Base-by-base conservation (phyloP, 371 early-diverging fungal species). In the Zancudomyces culisetae region DNA sequence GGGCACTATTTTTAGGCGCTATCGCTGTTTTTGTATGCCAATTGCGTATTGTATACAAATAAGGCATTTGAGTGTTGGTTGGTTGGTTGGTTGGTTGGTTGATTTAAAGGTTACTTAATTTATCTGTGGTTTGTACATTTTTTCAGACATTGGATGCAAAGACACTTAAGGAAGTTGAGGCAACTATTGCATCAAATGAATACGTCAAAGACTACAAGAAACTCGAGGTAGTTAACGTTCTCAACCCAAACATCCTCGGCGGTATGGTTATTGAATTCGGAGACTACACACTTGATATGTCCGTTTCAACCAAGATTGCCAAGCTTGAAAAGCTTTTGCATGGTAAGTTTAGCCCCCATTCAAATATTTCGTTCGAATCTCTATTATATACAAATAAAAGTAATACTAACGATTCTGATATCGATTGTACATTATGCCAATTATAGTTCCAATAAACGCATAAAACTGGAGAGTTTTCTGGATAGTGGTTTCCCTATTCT, bases 241-340 rank as follows among this genome's bases (percentile, higher is more conserved):
- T 87, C 70, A 87, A 94, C 76, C 81, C 92, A 55, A 70, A 78
- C 64, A 87, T 96, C 64, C 71, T 94, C 51, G 97, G 97, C 63
- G 97, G 97, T 61, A 74, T 96, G 65, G 74, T 94, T 62, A 83
- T 96, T 51, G 95, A 94, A 69, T 73, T 93, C 64, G 95, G 97
- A 60, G 97, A 92, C 73, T 87, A 88, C 76, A 92, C 93, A 64
- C 90, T 96, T 64, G 97, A 96, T 70, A 78, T 96, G 72, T 91
- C 94, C 39, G 91, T 91, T 55, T 79, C 92, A 39, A 76, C 85
- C 70, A 87, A 85, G 72, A 71, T 96, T 66, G 80, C 83, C 74
- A 94, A 92, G 81, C 78, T 94, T 51, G 89, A 91, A 80, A 81
- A 88, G 71, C 72, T 89, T 58, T 70, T 96, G 62, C 58, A 61